Evolutionary conservation across 2,329 filamentous ascomycete species (phyloP).

Genomic region (Colletotrichum musae): DNA sequence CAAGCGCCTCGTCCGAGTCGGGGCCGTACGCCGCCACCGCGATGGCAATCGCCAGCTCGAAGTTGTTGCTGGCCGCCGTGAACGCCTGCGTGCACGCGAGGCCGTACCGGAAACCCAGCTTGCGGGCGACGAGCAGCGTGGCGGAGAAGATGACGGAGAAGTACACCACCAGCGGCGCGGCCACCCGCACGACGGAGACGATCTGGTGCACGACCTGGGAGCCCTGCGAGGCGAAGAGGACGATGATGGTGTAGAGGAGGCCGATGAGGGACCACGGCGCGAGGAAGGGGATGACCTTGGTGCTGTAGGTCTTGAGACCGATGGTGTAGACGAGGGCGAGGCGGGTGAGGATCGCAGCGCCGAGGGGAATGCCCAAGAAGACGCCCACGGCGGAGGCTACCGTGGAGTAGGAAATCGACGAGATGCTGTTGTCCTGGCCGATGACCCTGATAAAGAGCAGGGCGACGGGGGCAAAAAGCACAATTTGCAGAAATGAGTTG

Average conservation of each 20-base stretch:
- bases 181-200: conserved; percentile 84
- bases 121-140: conserved; percentile 74
- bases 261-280: conserved; percentile 85
- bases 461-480: conserved; percentile 79
- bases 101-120: conserved; percentile 82
- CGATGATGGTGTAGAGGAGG: conserved; percentile 87
- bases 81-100: conserved; percentile 85
- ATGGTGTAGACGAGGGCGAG: conserved; percentile 69
- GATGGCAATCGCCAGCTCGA: conserved; percentile 91
- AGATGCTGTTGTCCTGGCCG: conserved; percentile 59
- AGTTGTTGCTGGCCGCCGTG: conserved; percentile 93
- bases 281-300: conserved; percentile 77
- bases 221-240: conserved; percentile 89
- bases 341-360: conserved; percentile 83
- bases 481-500: conserved; percentile 82
- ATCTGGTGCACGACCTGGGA: conserved; percentile 84
- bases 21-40: conserved; percentile 86
- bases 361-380: conserved; percentile 88
- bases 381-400: conserved; percentile 87
- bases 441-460: conserved; percentile 81
- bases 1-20: conserved; percentile 84
- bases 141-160: conserved; percentile 81
- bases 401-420: conserved; percentile 69
- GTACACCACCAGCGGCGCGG: conserved; percentile 85
- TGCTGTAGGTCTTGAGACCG: conserved; percentile 74